Evolutionary conservation across 1,284 basidiomycete species (phyloP), one percentile per base, ranked within the genome.

Genomic region (Sphagnurus paluster): DNA sequence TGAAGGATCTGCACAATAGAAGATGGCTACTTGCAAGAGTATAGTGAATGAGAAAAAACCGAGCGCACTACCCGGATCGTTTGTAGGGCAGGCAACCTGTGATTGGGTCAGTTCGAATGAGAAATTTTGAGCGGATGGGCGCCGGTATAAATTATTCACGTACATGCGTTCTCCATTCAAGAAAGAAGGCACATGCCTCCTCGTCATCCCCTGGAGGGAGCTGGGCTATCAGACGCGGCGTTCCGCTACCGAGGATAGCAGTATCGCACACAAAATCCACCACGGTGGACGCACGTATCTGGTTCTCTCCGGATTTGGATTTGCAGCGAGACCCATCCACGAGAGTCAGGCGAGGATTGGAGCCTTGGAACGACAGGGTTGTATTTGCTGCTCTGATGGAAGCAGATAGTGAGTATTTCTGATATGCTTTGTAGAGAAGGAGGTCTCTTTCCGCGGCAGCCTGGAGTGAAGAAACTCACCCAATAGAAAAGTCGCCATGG

Each of bases 151-250:
- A 32, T 26, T 44, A 42, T 46, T 35, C 14, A 62, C 76, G 59
- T 53, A 87, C 87, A 55, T 77, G 78, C 16, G 82, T 88, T 47
- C 75, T 72, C 86, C 84, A 90, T 67, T 90, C 86, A 37, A 87
- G 64, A 45, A 82, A 76, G 61, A 80, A 90, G 16, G 78, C 76
- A 61, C 85, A 90, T 13, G 78, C 80, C 9, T 61, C 62, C 5
- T 81, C 76, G 37, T 84, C 82, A n/a, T 76, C 65, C 5, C 67
- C 74, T 14, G 75, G 74, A 2, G 82, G 85, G 16, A 85, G 73
- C 47, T 82, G 78, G 3, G 74, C 79, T 9, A 85, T 61, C 2
- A 89, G 69, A 11, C 75, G 64, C 4, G 87, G 87, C 46, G 68
- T 63, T 1, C 85, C 84, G 38, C 66, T 61, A 5, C 74, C 75